These are phyloP conservation scores for Hysterangium stoloniferum DNA, from an alignment of 768 basidiomycete genomes.

Conservation along the genomic window DNA sequence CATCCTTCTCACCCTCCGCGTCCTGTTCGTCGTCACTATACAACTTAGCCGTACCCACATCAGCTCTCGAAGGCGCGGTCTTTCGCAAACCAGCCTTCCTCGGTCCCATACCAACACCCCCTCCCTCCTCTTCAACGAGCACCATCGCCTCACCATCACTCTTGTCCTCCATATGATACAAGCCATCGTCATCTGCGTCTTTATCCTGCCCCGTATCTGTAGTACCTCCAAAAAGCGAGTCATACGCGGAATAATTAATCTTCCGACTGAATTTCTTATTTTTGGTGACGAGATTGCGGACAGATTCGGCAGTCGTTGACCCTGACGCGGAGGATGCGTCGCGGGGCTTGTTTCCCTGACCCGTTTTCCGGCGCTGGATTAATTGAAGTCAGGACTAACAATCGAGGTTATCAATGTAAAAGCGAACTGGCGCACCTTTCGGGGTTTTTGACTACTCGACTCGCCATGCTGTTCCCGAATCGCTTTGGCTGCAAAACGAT, in stretches of 20 bases:
- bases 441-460: conserved; percentile 42
- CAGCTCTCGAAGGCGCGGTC: not conserved
- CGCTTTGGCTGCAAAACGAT: conserved; percentile 58
- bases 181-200: conserved; percentile 36
- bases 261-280: conserved; percentile 81
- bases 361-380: conserved; percentile 59
- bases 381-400: conserved; percentile 9
- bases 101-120: conserved; percentile 18
- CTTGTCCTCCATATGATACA: conserved; percentile 48
- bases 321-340: conserved; percentile 68
- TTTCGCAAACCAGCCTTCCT: conserved; percentile 9
- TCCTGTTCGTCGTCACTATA: conserved; percentile 25
- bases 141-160: conserved; percentile 32
- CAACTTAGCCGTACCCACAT: conserved; percentile 11
- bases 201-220: conserved; percentile 27
- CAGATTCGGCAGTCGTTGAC: conserved; percentile 67
- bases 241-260: conserved; percentile 89
- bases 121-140: conserved; percentile 34
- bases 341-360: conserved; percentile 44
- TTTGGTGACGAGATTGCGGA: conserved; percentile 72
- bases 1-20: conserved; percentile 35
- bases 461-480: conserved; percentile 33
- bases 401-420: not conserved
- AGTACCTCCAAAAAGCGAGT: conserved; percentile 37
- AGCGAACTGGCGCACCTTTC: conserved; percentile 67